Evolutionary conservation across 495 filamentous ascomycete genomes (phyloP).

Genomic region (Penicillium parvum): DNA sequence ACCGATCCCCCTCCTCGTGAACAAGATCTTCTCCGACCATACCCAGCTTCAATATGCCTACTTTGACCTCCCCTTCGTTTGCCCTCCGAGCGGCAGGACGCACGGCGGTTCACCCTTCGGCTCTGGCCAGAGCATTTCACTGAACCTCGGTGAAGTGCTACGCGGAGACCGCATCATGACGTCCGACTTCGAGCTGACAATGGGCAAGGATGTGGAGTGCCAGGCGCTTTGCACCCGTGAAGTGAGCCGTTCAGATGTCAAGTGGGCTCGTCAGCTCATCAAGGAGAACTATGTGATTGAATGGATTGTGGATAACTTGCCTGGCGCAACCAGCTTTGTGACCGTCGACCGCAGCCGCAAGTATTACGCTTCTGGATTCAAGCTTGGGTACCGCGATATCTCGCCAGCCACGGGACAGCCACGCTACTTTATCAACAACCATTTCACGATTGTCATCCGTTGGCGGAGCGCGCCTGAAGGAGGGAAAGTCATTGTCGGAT

Average conservation of each 20-base stretch:
- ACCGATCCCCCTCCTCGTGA: slow-evolving; percentile 81
- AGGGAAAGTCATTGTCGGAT: slow-evolving; percentile 82
- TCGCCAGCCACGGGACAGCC: slow-evolving; percentile 55
- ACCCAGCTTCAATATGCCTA: slow-evolving; percentile 93
- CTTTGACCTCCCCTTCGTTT: slow-evolving; percentile 89
- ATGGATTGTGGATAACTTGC: slow-evolving; percentile 95
- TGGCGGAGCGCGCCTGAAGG: slow-evolving; percentile 72
- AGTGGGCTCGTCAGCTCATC: slow-evolving; percentile 69
- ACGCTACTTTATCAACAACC: slow-evolving; percentile 84
- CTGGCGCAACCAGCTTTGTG: slow-evolving; percentile 89
- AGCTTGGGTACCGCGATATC: slow-evolving; percentile 74
- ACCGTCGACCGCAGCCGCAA: slow-evolving; percentile 83
- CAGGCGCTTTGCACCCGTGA: slow-evolving; percentile 68
- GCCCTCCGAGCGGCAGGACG: slow-evolving; percentile 68
- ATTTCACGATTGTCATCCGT: slow-evolving; percentile 82
- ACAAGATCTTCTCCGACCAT: slow-evolving; percentile 92
- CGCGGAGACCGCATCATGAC: slow-evolving; percentile 86
- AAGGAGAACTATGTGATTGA: slow-evolving; percentile 83
- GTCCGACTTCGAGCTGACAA: slow-evolving; percentile 80
- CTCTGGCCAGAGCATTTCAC: slow-evolving; percentile 74
- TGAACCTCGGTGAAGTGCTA: slow-evolving; percentile 91
- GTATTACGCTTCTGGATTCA: slow-evolving; percentile 95
- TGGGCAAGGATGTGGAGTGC: slow-evolving; percentile 76
- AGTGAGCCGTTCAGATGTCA: slow-evolving; percentile 61
- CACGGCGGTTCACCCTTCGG: slow-evolving; percentile 67